phyloP scores from a whole-genome alignment of 345 rosid genomes.

The Salix dunnii region DNA sequence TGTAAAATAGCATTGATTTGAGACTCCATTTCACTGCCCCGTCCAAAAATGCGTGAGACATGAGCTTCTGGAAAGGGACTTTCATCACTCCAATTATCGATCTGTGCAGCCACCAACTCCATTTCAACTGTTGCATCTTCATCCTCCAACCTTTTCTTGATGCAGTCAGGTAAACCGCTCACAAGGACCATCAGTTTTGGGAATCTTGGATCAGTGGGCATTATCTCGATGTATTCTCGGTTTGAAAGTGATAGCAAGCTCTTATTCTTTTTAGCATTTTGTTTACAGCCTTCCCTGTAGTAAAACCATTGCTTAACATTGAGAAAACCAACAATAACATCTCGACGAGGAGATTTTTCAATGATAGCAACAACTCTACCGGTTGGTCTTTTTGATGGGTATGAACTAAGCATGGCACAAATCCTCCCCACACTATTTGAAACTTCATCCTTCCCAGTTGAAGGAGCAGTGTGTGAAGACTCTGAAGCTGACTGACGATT shows the following conservation, averaged over 20 bases:
- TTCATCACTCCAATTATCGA: slow-evolving; percentile 68
- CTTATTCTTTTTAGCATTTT: slow-evolving; percentile 40
- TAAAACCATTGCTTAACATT: slow-evolving; percentile 57
- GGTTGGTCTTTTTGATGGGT: slow-evolving; percentile 75
- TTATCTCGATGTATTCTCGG: slow-evolving; percentile 46
- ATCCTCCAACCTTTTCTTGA: slow-evolving; percentile 58
- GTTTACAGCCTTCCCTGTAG: slow-evolving; percentile 34
- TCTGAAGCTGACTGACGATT: slow-evolving; percentile 25
- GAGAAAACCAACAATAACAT: slow-evolving; percentile 71
- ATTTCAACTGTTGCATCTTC: slow-evolving; percentile 56
- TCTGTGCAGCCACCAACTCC: slow-evolving; percentile 73
- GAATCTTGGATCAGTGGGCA: slow-evolving; percentile 64
- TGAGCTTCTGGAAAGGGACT: slow-evolving; percentile 53
- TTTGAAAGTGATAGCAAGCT: slow-evolving; percentile 29
- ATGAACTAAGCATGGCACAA: slow-evolving; percentile 46
- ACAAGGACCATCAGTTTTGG: slow-evolving; percentile 62
- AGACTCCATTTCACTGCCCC: slow-evolving; percentile 62
- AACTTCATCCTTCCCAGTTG: slow-evolving; percentile 29
- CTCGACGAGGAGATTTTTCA: slow-evolving; percentile 58
- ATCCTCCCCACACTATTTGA: slow-evolving; percentile 46
- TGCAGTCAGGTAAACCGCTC: slow-evolving; percentile 51
- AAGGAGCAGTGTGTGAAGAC: slow-evolving; percentile 22
- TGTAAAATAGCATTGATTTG: slow-evolving; percentile 63
- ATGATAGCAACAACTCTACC: slow-evolving; percentile 72
- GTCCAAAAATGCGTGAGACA: slow-evolving; percentile 58